Base-by-base conservation (phyloP, 495 filamentous ascomycete species). In the Neurospora tetraspora region DNA sequence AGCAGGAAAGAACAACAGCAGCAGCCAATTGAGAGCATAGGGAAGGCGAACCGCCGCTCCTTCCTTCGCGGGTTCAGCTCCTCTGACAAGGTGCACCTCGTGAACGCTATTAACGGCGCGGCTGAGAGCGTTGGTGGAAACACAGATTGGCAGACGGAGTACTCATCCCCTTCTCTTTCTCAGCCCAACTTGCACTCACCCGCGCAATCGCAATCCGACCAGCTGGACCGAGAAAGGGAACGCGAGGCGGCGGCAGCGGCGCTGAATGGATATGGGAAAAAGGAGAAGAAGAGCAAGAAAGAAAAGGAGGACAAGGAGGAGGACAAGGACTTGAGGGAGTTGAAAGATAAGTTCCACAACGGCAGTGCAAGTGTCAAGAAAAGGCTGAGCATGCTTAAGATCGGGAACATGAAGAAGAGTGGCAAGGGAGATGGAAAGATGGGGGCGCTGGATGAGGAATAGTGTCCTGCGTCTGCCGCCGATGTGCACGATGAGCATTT, bases 371-470 rank as follows among this genome's bases (percentile, higher is more conserved):
- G 88, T 73, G 86, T 94, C 70, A 88, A 88, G 81, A 93, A 91
- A 81, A 80, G 92, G 76, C 81, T 94, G 69, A 93, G 91, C 75
- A 77, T 90, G 68, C 74, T 95, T 74, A 88, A 88, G 71, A 78
- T 93, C 73, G 89, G 89, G 45, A 78, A 59, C 7, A 59, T 45
- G 27, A 89, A 89, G 81, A 91, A 92, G 83, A 82, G 79, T 37
- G 90, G 88, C 77, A 89, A 86, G 78, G 81, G 78, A 20, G 85
- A 79, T 72, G 86, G 83, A 69, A 75, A 80, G 70, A 87, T 86
- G 83, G 82, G 76, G 71, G 84, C 83, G 73, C 80, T 86, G 65
- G 81, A 79, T 59, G 86, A 88, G 79, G 82, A 85, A 74, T 78
- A 77, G 69, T n/a, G 71, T 39, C 31, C 27, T 65, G 53, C 12